A percentile compares a stretch with the other conserved stretches of the same genome.
Conservation (phyloP, 2,329 filamentous ascomycete species). For the Aureobasidium musti region DNA sequence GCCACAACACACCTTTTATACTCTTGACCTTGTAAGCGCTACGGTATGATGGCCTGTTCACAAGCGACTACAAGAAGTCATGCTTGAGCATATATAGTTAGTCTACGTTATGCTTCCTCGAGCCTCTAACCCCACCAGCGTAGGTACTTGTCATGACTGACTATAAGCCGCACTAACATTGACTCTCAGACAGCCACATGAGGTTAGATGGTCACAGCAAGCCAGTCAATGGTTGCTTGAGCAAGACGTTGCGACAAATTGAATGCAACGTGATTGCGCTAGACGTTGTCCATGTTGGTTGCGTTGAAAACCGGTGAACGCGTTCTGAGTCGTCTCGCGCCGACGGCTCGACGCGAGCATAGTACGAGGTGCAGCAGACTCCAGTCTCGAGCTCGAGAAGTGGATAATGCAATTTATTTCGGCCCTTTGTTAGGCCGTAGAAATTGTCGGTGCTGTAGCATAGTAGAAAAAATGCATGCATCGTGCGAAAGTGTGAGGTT, state of each 20-base stretch:
- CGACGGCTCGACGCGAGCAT: background rate
- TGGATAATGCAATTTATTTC: background rate
- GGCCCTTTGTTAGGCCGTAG: background rate
- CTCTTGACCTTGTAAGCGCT: background rate
- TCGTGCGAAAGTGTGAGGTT: background rate
- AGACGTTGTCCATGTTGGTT: background rate
- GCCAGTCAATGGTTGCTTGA: background rate
- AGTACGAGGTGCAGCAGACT: conserved; percentile 4
- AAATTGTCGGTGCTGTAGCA: background rate
- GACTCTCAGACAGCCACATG: background rate
- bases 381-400: background rate
- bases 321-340: conserved; percentile 2
- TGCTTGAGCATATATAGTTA: background rate
- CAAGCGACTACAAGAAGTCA: background rate
- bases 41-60: background rate
- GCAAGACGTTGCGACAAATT: background rate
- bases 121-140: background rate
- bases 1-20: conserved; percentile 1
- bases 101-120: background rate
- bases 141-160: background rate
- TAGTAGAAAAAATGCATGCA: background rate
- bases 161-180: background rate
- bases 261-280: background rate
- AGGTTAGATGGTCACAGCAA: background rate
- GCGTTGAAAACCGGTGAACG: conserved; percentile 1